Conservation (phyloP, 257 asterid genomes). For the Osmanthus fragrans region DNA sequence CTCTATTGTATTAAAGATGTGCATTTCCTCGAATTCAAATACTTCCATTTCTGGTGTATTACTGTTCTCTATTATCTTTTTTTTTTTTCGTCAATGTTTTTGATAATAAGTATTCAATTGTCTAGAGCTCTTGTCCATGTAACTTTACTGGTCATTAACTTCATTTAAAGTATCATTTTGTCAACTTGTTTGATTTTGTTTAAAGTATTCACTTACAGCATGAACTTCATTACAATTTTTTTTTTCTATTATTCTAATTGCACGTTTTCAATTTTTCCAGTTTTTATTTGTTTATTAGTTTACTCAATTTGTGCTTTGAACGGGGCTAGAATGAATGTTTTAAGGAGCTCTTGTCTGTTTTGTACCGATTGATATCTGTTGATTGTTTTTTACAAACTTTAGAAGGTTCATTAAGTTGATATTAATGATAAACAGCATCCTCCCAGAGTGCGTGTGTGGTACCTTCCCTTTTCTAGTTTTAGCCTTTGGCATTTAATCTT, state of each 20-base stretch:
- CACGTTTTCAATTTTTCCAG: background rate
- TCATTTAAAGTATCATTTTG: background rate
- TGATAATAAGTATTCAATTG: background rate
- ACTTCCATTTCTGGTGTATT: background rate
- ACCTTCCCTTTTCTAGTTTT: background rate
- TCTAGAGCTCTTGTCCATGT: background rate
- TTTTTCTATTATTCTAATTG: background rate
- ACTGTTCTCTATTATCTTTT: background rate
- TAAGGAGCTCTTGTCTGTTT: background rate
- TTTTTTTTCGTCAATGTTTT: background rate
- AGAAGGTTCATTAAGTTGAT: background rate
- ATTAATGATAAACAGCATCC: background rate
- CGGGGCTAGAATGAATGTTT: background rate
- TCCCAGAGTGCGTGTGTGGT: background rate
- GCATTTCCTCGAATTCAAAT: background rate
- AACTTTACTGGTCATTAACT: background rate
- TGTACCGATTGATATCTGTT: background rate
- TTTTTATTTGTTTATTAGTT: background rate
- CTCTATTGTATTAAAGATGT: background rate
- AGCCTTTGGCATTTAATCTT: background rate
- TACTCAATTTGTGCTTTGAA: background rate
- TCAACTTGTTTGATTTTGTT: constrained; percentile 1
- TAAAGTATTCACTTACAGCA: no score
- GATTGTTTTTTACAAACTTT: background rate
- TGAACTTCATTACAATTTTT: background rate